Percentiles rank a stretch among this genome's conserved stretches.
Evolutionary conservation across 768 basidiomycete genomes (phyloP).

Genomic region (Dacryopinax spathularia): DNA sequence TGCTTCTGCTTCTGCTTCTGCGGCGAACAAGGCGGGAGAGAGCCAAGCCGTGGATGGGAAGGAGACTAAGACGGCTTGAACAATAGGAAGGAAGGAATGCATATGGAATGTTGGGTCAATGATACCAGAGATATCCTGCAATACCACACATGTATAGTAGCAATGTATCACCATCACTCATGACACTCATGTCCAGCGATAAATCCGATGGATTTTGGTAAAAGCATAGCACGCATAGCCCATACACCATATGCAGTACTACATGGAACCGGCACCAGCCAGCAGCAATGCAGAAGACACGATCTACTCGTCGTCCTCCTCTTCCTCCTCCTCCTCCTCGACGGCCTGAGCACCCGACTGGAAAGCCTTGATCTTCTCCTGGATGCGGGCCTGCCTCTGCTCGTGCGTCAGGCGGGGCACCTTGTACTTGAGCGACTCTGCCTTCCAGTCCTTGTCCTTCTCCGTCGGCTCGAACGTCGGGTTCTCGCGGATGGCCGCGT

Average conservation of each 20-base stretch:
- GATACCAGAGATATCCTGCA: too few relatives aligned
- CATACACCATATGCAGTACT: neutral
- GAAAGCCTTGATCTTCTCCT: conserved; percentile 83
- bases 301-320: conserved; percentile 32
- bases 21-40: neutral
- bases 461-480: conserved; percentile 80
- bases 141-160: neutral
- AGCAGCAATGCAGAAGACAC: neutral
- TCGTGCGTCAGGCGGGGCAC: conserved; percentile 53
- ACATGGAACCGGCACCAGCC: neutral
- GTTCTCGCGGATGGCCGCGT: conserved; percentile 91
- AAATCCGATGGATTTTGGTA: neutral
- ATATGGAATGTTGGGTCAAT: too few relatives aligned
- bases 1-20: neutral
- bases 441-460: conserved; percentile 83
- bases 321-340: conserved; percentile 34
- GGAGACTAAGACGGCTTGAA: neutral
- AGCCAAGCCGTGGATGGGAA: neutral
- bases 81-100: too few relatives aligned
- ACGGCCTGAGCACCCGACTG: conserved; percentile 42
- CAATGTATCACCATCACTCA: neutral
- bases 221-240: neutral
- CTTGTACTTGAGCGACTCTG: conserved; percentile 63
- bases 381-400: conserved; percentile 66
- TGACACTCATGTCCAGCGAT: neutral